phyloP scores from a whole-genome alignment of 1,139 yeast genomes.

The Hansenula lynferdii region DNA sequence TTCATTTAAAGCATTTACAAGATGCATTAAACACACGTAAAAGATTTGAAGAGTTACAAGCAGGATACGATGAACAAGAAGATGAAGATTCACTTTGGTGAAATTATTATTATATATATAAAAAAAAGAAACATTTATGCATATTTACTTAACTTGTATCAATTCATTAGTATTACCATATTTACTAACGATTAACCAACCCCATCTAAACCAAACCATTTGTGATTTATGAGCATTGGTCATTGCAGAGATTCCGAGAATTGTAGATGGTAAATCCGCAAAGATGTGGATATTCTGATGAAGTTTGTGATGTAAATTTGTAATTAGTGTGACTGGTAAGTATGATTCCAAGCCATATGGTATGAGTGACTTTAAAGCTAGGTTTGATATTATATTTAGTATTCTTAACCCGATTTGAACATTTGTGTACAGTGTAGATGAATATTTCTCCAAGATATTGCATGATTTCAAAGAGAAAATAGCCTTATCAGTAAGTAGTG shows the following conservation, averaged over 20 bases:
- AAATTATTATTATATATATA: not conserved
- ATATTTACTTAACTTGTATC: conserved; percentile 20
- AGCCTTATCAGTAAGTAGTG: conserved; percentile 26
- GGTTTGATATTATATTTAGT: conserved; percentile 1
- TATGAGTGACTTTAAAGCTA: conserved; percentile 21
- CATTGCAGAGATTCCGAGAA: conserved; percentile 71
- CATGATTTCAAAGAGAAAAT: conserved; percentile 42
- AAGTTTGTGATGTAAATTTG: conserved; percentile 13
- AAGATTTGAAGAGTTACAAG: conserved; percentile 16
- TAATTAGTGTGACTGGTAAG: not conserved
- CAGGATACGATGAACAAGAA: conserved; percentile 29
- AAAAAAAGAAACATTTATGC: too few species aligned
- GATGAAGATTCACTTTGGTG: conserved; percentile 32
- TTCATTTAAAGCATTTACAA: not conserved
- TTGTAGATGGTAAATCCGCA: conserved; percentile 53
- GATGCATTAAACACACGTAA: conserved; percentile 9
- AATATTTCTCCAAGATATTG: conserved; percentile 46
- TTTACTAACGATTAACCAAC: conserved; percentile 77
- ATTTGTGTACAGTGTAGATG: conserved; percentile 44
- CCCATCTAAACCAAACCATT: conserved; percentile 93
- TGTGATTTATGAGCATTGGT: conserved; percentile 79
- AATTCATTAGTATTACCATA: conserved; percentile 64
- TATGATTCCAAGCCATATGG: not conserved
- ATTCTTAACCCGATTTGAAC: conserved; percentile 22
- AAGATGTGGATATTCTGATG: conserved; percentile 26